Base-by-base conservation (phyloP, 352 stramenopile species). In the Hyaloperonospora brassicae region DNA sequence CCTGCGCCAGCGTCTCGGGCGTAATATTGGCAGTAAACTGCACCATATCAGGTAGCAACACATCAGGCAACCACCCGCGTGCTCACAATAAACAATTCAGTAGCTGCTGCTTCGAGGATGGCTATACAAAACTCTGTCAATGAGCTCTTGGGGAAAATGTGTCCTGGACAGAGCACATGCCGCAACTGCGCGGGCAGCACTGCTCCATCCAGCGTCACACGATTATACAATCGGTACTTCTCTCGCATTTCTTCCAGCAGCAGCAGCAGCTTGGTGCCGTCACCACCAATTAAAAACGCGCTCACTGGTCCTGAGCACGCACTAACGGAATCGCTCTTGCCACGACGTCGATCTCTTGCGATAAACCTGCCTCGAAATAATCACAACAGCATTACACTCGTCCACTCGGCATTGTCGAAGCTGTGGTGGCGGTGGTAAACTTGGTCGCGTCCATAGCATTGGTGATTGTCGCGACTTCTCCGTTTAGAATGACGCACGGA, bases 111-210 rank as follows among this genome's bases (percentile, higher is more conserved):
- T 79, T 99, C 96, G 22, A 99, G 79, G 55, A 98, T 97, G 12
- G 95, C 95, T 62, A 98, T 98, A 66, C 96, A 98, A 75, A 99
- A 99, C 73, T 99, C 96, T 47, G 96, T 99, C n/a, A 99, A 70
- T 24, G 89, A 98, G 65, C 92, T 98, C 66, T 99, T 99, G 35
- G 98, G 76, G 68, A 98, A 98, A 48, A 99, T 95, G 61, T 98
- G 85, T 21, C 95, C 96, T 55, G 84, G 68, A 22, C 69, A 76
- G 23, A 99, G 79, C 45, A 98, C 93, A 40, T 96, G 67, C 25
- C 93, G 80, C 5, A 98, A 95, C 9, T 94, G 55, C 0, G 68
- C 48, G 57, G 98, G 95, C 13, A 92, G 92, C 44, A 99, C 89
- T 34, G 82, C 84, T 8, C 95, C 96, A 39, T 96, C 79, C 47